A percentile compares a stretch with the other conserved stretches of the same genome.
These are phyloP conservation scores for Thelonectria rubi DNA, from an alignment of 2,329 filamentous ascomycete genomes.

Conservation along the genomic window DNA sequence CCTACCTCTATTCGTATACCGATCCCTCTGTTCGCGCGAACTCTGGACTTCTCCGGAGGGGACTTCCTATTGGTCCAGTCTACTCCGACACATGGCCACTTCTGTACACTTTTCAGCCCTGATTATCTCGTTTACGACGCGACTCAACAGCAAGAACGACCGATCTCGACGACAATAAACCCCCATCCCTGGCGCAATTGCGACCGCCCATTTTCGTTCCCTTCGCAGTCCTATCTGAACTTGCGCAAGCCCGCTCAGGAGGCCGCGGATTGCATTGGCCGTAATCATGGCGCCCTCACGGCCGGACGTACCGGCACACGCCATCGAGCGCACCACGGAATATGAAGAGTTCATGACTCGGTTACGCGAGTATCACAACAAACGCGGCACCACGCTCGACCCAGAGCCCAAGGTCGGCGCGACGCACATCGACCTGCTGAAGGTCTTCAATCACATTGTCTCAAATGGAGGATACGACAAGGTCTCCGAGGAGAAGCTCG, in stretches of 20 bases:
- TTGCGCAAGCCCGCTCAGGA: not conserved
- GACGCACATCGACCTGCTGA: constrained; percentile 78
- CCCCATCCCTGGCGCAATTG: constrained; percentile 7
- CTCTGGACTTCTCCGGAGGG: constrained; percentile 7
- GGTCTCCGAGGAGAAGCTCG: constrained; percentile 82
- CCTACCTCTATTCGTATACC: not conserved
- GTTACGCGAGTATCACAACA: constrained; percentile 76
- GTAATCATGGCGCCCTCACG: constrained; percentile 47
- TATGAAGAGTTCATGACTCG: constrained; percentile 82
- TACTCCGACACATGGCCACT: constrained; percentile 5
- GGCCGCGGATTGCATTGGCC: not conserved
- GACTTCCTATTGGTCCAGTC: constrained; percentile 7
- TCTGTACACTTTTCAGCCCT: not conserved
- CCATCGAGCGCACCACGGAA: constrained; percentile 71
- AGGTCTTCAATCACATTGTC: constrained; percentile 81
- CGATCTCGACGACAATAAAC: constrained; percentile 5
- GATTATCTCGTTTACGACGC: constrained; percentile 10
- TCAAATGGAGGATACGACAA: constrained; percentile 86
- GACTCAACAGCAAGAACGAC: constrained; percentile 12
- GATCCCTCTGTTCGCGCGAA: not conserved
- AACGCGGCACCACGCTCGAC: constrained; percentile 82
- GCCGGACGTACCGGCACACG: constrained; percentile 51
- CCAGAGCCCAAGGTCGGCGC: constrained; percentile 82
- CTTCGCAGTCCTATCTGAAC: not conserved
- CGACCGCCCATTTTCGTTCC: constrained; percentile 2